Conservation (phyloP, 768 basidiomycete species). For the Calocybe cyanea region DNA sequence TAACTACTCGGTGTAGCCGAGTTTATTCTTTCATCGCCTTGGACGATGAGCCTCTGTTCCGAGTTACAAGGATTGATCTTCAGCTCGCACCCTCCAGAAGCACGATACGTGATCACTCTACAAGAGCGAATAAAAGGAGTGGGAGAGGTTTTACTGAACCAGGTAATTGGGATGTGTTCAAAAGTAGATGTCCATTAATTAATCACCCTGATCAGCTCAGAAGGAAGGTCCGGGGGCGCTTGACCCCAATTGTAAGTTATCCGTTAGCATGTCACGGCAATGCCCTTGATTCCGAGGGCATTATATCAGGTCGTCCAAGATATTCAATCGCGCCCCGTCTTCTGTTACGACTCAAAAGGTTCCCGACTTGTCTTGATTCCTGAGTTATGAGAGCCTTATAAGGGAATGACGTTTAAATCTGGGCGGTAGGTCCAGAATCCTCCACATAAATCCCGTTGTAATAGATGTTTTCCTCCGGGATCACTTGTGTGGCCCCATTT, state of each 20-base stretch:
- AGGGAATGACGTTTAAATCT: too few species aligned
- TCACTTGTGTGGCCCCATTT: slow-evolving; percentile 2
- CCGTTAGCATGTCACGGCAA: too few species aligned
- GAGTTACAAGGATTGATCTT: slow-evolving; percentile 31
- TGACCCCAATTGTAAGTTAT: too few species aligned
- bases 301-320: slow-evolving; percentile 4
- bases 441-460: slow-evolving; percentile 4
- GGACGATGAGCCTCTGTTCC: slow-evolving; percentile 43
- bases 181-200: background rate
- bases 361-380: slow-evolving; percentile 15
- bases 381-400: too few species aligned
- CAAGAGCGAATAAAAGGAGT: slow-evolving; percentile 24
- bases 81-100: slow-evolving; percentile 8
- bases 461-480: slow-evolving; percentile 1
- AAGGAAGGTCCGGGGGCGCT: background rate
- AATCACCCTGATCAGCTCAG: background rate
- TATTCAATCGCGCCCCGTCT: slow-evolving; percentile 9
- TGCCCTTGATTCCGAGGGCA: too few species aligned
- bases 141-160: slow-evolving; percentile 22
- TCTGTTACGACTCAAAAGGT: slow-evolving; percentile 4
- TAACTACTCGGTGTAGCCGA: slow-evolving; percentile 16
- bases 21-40: slow-evolving; percentile 39
- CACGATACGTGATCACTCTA: slow-evolving; percentile 26
- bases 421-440: slow-evolving; percentile 1
- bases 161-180: slow-evolving; percentile 18